Evolutionary conservation across 1,284 basidiomycete species (phyloP).

Genomic region (Mycena sp.): DNA sequence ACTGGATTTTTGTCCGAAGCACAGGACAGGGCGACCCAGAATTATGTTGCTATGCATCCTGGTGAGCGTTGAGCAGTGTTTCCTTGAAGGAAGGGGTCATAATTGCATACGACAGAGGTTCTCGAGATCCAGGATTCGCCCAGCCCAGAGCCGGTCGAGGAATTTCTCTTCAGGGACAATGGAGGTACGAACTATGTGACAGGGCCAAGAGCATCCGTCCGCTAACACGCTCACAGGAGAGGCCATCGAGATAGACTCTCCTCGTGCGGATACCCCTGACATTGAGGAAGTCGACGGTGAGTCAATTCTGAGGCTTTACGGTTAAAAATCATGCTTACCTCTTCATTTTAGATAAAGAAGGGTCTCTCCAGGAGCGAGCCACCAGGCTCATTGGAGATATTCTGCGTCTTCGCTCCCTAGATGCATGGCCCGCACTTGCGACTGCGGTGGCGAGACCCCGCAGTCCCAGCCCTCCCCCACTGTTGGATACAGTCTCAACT

Average conservation of each 20-base stretch:
- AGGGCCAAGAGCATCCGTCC: too few species aligned
- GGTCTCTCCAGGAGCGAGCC: neutral
- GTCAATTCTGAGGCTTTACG: too few species aligned
- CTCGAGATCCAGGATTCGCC: neutral
- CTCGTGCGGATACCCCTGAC: too few species aligned
- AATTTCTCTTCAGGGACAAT: neutral
- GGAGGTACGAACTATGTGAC: neutral
- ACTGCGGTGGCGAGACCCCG: too few species aligned
- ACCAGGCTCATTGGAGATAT: neutral
- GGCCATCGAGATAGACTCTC: too few species aligned
- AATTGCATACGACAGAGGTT: neutral
- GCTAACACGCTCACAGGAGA: too few species aligned
- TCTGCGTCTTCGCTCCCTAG: neutral
- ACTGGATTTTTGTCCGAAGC: neutral
- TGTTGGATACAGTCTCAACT: too few species aligned
- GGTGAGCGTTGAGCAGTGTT: neutral
- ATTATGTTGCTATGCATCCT: neutral
- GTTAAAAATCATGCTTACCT: too few species aligned
- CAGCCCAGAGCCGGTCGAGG: neutral
- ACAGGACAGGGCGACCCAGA: neutral
- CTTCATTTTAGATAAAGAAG: neutral
- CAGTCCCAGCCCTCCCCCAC: too few species aligned
- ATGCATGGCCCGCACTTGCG: neutral
- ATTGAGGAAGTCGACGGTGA: too few species aligned
- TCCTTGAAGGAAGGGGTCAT: too few species aligned